phyloP scores from a whole-genome alignment of 495 filamentous ascomycete species.

The Mytilinidion resinicola region DNA sequence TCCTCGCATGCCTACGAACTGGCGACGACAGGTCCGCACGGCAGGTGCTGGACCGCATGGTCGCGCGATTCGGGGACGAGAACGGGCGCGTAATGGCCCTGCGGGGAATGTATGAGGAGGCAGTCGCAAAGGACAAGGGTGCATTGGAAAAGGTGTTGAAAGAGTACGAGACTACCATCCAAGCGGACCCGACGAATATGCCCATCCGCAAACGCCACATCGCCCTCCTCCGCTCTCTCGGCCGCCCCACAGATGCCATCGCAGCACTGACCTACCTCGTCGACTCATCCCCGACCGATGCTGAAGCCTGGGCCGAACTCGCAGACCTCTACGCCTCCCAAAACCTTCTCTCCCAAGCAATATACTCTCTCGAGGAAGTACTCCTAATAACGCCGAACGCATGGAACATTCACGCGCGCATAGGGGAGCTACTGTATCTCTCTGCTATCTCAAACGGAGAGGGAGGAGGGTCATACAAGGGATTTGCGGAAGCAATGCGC shows the following conservation, averaged over 20 bases:
- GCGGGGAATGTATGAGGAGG: slow-evolving; percentile 77
- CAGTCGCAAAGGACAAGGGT: slow-evolving; percentile 57
- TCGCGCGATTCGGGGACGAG: slow-evolving; percentile 67
- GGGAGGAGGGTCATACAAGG: slow-evolving; percentile 36
- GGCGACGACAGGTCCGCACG: slow-evolving; percentile 74
- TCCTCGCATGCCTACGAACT: slow-evolving; percentile 77
- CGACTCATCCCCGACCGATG: slow-evolving; percentile 79
- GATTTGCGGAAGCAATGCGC: slow-evolving; percentile 64
- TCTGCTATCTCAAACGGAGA: slow-evolving; percentile 38
- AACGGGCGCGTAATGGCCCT: slow-evolving; percentile 83
- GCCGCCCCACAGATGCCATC: slow-evolving; percentile 63
- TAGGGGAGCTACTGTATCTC: slow-evolving; percentile 78
- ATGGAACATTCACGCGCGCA: slow-evolving; percentile 90
- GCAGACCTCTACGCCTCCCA: slow-evolving; percentile 75
- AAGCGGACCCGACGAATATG: slow-evolving; percentile 71
- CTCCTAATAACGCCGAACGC: slow-evolving; percentile 83
- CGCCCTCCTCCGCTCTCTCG: slow-evolving; percentile 68
- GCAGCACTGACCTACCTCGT: slow-evolving; percentile 66
- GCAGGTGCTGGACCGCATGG: slow-evolving; percentile 64
- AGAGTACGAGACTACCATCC: slow-evolving; percentile 69
- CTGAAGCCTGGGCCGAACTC: slow-evolving; percentile 91
- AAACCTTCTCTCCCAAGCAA: slow-evolving; percentile 70
- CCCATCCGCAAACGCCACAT: slow-evolving; percentile 81
- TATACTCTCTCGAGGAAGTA: slow-evolving; percentile 87
- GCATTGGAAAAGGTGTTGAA: slow-evolving; percentile 62